phyloP scores from a whole-genome alignment of 2,329 filamentous ascomycete species.

The Aureobasidium mangrovei region DNA sequence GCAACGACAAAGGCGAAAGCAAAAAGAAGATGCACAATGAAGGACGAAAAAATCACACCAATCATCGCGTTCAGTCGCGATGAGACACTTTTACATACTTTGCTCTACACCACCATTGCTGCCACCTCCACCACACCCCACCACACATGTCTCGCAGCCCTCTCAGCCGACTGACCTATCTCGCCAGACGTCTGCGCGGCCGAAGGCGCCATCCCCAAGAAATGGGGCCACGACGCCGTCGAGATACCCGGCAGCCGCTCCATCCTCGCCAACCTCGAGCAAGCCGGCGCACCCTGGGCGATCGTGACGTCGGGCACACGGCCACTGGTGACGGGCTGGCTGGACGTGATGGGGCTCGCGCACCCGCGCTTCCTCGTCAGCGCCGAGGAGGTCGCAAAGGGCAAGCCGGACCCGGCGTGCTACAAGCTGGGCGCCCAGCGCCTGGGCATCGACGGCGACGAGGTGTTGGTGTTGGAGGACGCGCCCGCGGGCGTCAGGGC shows the following conservation, averaged over 20 bases:
- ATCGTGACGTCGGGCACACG: slow-evolving; percentile 54
- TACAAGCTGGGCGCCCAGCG: slow-evolving; percentile 37
- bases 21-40: background rate
- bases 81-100: too few species aligned
- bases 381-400: slow-evolving; percentile 41
- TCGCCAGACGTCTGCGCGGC: slow-evolving; percentile 63
- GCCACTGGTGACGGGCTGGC: slow-evolving; percentile 42
- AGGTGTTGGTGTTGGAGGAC: slow-evolving; percentile 75
- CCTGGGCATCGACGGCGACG: slow-evolving; percentile 26
- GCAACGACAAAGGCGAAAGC: background rate
- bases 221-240: slow-evolving; percentile 67
- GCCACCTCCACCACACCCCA: background rate
- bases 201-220: slow-evolving; percentile 67
- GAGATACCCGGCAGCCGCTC: slow-evolving; percentile 77
- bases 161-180: too few species aligned
- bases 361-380: slow-evolving; percentile 39
- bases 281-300: slow-evolving; percentile 62
- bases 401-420: slow-evolving; percentile 44
- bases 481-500: slow-evolving; percentile 75
- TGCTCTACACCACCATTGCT: too few species aligned
- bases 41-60: background rate
- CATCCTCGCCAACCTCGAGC: slow-evolving; percentile 48
- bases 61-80: slow-evolving; percentile 4
- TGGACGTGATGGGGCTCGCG: slow-evolving; percentile 40
- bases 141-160: slow-evolving; percentile 1